Percentiles rank a stretch among this genome's conserved stretches.
Conservation (phyloP, 2,329 filamentous ascomycete species). For the Westerdykella ornata region DNA sequence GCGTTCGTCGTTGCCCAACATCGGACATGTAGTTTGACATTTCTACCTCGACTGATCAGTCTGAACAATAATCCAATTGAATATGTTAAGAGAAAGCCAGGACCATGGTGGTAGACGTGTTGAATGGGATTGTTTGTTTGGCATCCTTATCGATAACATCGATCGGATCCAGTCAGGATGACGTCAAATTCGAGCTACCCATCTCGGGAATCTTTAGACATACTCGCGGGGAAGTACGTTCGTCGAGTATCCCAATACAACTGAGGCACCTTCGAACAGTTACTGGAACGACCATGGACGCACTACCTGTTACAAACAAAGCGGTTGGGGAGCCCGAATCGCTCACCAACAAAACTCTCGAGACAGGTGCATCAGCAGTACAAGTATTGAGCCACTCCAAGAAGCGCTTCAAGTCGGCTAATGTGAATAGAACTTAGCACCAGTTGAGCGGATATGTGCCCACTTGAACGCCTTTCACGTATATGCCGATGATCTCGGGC, state of each 20-base stretch:
- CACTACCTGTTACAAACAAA: conserved; percentile 36
- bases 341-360: conserved; percentile 52
- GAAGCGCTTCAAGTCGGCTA: neutral
- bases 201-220: neutral
- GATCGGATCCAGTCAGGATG: neutral
- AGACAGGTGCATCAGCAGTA: conserved; percentile 54
- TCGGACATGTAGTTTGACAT: no score
- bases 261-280: neutral
- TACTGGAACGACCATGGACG: conserved; percentile 22
- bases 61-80: no score
- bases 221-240: neutral
- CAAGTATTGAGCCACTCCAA: conserved; percentile 41
- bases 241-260: neutral
- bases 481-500: conserved; percentile 64
- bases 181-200: neutral
- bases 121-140: no score
- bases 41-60: no score
- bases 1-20: no score
- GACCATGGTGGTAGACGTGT: no score
- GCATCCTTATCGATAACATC: no score
- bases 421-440: conserved; percentile 54
- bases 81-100: no score
- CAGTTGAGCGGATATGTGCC: conserved; percentile 68
- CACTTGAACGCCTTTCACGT: conserved; percentile 84
- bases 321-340: conserved; percentile 48